Percentiles rank a stretch among this genome's conserved stretches.
These are phyloP conservation scores for Podospora conica DNA, from an alignment of 495 filamentous ascomycete species.

Conservation along the genomic window DNA sequence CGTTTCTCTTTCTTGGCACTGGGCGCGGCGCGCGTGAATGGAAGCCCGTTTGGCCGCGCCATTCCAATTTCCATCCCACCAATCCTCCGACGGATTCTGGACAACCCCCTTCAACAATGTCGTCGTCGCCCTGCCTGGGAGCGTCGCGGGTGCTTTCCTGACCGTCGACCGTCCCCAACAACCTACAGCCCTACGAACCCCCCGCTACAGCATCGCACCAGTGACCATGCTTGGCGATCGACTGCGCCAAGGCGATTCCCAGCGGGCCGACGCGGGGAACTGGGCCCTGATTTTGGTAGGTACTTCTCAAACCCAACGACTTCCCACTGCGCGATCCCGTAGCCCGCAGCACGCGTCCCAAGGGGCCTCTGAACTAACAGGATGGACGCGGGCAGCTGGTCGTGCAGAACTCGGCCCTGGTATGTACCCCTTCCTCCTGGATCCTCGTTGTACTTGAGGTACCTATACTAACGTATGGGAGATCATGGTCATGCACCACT, in stretches of 20 bases:
- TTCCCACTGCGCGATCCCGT: background rate
- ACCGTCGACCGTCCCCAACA: background rate
- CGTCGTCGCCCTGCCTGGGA: background rate
- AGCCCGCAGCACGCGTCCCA: background rate
- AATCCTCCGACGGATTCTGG: background rate
- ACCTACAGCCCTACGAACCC: background rate
- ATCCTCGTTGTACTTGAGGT: too few relatives aligned
- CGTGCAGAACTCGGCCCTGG: conserved; percentile 50
- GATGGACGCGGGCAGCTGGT: conserved; percentile 39
- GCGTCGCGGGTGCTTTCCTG: background rate
- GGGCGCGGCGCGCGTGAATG: background rate
- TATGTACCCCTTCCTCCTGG: too few relatives aligned
- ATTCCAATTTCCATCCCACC: background rate
- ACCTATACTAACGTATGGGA: too few relatives aligned
- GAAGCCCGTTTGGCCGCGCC: background rate
- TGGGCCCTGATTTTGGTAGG: conserved; percentile 7
- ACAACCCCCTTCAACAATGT: background rate
- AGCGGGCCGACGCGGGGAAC: conserved; percentile 6
- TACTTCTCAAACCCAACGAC: background rate
- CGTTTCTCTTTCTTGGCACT: too few relatives aligned
- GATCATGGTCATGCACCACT: conserved; percentile 63
- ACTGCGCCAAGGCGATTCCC: conserved; percentile 8
- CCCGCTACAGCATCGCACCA: background rate
- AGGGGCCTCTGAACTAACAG: background rate
- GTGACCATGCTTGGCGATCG: conserved; percentile 15